Conservation (phyloP, 116 monocot genomes). For the Phalaenopsis hybrid region DNA sequence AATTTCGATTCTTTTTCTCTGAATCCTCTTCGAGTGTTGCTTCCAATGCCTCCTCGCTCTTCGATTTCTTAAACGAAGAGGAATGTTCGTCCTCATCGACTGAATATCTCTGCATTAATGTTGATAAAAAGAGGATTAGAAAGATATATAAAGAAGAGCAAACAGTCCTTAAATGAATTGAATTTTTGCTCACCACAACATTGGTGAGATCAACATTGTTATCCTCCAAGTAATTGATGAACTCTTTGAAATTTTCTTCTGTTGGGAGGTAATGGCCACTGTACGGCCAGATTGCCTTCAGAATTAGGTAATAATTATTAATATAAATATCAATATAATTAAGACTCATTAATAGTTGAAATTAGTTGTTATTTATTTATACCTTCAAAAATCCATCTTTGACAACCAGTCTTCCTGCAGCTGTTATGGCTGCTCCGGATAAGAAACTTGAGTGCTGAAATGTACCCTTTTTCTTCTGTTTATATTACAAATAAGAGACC, state of each 20-base stretch:
- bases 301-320: constrained; percentile 2
- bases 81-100: constrained; percentile 30
- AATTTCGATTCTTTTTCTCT: neutral
- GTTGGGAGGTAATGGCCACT: constrained; percentile 93
- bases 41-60: no score
- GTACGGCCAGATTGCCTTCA: constrained; percentile 85
- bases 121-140: neutral
- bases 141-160: neutral
- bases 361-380: neutral
- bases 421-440: constrained; percentile 59
- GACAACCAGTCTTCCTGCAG: constrained; percentile 70
- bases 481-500: constrained; percentile 3
- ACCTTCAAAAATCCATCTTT: constrained; percentile 60
- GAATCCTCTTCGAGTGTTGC: neutral
- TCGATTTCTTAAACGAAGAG: constrained; percentile 9
- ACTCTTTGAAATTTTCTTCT: constrained; percentile 83
- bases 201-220: constrained; percentile 55
- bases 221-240: constrained; percentile 54
- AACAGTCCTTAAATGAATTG: neutral
- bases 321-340: neutral
- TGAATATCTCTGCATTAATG: constrained; percentile 37
- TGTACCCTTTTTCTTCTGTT: constrained; percentile 77
- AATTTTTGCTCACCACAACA: constrained; percentile 58
- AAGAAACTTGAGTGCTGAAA: constrained; percentile 96
- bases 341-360: neutral